Percentiles rank a stretch among this genome's conserved stretches.
Evolutionary conservation across 306 rosid genomes (phyloP).

Genomic region (Crotalaria pallida): DNA sequence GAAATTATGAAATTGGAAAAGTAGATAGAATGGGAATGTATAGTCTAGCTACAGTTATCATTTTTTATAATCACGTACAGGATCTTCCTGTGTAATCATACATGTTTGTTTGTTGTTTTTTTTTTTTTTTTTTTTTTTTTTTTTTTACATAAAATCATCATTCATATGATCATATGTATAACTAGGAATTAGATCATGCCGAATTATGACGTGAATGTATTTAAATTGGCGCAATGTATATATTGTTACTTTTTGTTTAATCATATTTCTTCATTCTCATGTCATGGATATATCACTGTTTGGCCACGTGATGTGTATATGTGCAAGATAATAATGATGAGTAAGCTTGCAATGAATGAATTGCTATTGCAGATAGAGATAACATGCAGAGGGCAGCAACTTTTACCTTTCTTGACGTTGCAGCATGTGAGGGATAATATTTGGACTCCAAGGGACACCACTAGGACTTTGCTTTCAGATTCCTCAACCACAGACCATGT

Average conservation of each 20-base stretch:
- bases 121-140: no score
- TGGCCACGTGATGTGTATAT: conserved; percentile 3
- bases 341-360: conserved; percentile 18
- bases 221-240: not conserved
- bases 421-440: conserved; percentile 88
- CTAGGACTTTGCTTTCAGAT: conserved; percentile 59
- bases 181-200: conserved; percentile 18
- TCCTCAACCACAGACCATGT: conserved; percentile 71
- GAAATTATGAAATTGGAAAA: not conserved
- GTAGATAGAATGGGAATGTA: not conserved
- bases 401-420: conserved; percentile 80
- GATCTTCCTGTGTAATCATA: not conserved
- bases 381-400: conserved; percentile 85
- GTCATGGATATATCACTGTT: conserved; percentile 11
- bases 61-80: conserved; percentile 17
- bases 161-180: not conserved
- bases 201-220: not conserved
- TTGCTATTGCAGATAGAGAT: conserved; percentile 74
- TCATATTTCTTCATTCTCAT: not conserved
- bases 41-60: not conserved
- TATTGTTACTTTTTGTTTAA: not conserved
- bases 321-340: not conserved
- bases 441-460: conserved; percentile 62
- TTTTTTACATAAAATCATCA: not conserved
- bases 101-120: no score